Evolutionary conservation across 176 grass and related monocot species (phyloP), one percentile per base, ranked within the genome.

Genomic region (Miscanthus lutarioriparius): DNA sequence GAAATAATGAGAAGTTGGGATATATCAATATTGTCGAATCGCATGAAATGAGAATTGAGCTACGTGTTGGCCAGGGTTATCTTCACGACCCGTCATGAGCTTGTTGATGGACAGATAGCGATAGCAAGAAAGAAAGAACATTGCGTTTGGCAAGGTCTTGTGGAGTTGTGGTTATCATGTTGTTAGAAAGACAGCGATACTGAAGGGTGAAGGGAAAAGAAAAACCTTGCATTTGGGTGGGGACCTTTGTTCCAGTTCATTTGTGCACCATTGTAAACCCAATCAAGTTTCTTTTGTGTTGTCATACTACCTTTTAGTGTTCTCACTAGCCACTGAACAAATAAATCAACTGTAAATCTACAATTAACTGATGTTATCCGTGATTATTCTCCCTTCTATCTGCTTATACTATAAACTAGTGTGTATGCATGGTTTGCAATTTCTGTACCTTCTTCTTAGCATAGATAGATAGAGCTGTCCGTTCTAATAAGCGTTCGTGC

Each of bases 1-100:
- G 4, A 64, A 32, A 45, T 8, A 22, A 25, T 71, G 17, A 66
- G 5, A 20, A 4, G 19, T 48, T 45, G 11, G 39, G 10, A n/a
- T n/a, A n/a, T n/a, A 48, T 67, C 61, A 67, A 38, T 54, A 56
- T n/a, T n/a, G n/a, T n/a, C n/a, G n/a, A n/a, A n/a, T n/a, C n/a
- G n/a, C n/a, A n/a, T n/a, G n/a, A n/a, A n/a, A n/a, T n/a, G n/a
- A n/a, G n/a, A n/a, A 75, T 53, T 20, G 72, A 35, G 27, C 27
- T 74, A 45, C 59, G 44, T 74, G 72, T 74, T 74, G 27, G n/a
- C 70, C 7, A 30, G 25, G n/a, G 27, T 74, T 75, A 45, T 75
- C 14, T 39, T 70, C 33, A 26, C 6, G 17, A 61, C 67, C 59
- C 5, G 26, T 59, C 13, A 15, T 41, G 51, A 82, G 26, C 49